Base-by-base conservation (phyloP, 2,329 filamentous ascomycete genomes). In the Raffaelea deltoideospora region DNA sequence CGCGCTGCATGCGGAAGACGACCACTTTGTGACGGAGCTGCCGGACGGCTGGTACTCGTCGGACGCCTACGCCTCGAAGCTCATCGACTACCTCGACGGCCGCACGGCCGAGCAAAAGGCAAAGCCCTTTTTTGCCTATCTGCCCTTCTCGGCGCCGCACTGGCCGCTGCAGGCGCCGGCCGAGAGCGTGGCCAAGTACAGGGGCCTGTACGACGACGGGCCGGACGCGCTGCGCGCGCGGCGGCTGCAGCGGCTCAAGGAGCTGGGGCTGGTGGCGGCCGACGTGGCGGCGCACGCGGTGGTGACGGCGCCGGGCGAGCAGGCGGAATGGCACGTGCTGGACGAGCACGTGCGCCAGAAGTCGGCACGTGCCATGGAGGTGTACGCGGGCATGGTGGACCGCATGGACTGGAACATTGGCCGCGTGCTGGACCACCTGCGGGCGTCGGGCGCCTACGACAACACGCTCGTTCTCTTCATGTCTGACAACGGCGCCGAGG, bases 381-480 rank as follows among this genome's bases (percentile, higher is more conserved):
- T 69, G 4, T 79, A 69, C 40, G 72, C 74, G 0, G 74, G 60
- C 11, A 78, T 79, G 69, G 72, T 77, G 3, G 71, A 77, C 39
- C 60, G 59, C 35, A 76, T 77, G 37, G 74, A 79, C 45, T 50
- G 50, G 39, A 72, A 75, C 40, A 63, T 79, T 15, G 72, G 72
- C 27, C 68, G 67, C 38, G 65, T 77, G 3, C 54, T 75, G 18
- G 56, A 69, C 26, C 68, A 75, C 45, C 60, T 77, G 3, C 56
- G 67, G 39, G 49, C 61, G 31, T 67, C 63, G 3, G 68, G 63
- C 38, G 72, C 78, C 48, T 57, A 72, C 1, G 72, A 78, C 43
- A 75, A 77, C 49, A 79, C 73, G 3, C 69, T 77, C 41, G 60
- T 79, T 35, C 63, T 67, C 47, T 77, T 78, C 59, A 67, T 76